These are phyloP conservation scores for Backusella luteola DNA, from an alignment of 192 early-diverging fungal species.

Conservation along the genomic window DNA sequence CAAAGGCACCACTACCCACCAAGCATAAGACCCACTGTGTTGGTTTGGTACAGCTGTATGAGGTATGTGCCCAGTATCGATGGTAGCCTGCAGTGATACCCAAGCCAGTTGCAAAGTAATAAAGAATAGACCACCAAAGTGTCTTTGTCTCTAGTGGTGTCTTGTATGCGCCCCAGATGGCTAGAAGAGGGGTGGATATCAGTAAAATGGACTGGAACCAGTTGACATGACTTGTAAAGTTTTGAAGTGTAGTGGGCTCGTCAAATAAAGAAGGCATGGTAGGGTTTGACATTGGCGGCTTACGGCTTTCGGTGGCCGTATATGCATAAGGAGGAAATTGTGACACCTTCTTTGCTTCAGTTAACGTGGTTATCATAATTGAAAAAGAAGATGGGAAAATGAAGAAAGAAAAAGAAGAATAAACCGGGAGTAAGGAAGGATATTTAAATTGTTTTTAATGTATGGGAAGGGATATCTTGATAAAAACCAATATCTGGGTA, in stretches of 20 bases:
- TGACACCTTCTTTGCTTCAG: background rate
- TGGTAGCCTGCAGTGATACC: constrained; percentile 94
- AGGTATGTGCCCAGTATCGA: constrained; percentile 76
- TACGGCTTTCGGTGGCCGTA: constrained; percentile 15
- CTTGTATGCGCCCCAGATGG: constrained; percentile 71
- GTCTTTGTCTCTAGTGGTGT: constrained; percentile 70
- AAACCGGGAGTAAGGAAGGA: background rate
- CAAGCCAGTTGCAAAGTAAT: constrained; percentile 77
- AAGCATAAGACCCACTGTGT: constrained; percentile 63
- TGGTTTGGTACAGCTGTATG: constrained; percentile 63
- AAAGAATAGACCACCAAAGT: constrained; percentile 62
- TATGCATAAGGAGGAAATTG: background rate
- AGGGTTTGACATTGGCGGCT: constrained; percentile 16
- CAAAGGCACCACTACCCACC: constrained; percentile 65
- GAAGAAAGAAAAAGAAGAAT: background rate
- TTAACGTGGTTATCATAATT: background rate
- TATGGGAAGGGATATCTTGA: background rate
- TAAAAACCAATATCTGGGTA: background rate
- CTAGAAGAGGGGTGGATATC: constrained; percentile 69
- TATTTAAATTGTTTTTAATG: background rate
- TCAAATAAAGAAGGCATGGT: constrained; percentile 30
- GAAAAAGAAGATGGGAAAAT: background rate
- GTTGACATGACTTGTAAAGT: constrained; percentile 58
- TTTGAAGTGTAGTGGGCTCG: constrained; percentile 44
- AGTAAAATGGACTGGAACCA: constrained; percentile 68